Evolutionary conservation across 1,284 basidiomycete species (phyloP).

Genomic region (Farysia itapuensis): DNA sequence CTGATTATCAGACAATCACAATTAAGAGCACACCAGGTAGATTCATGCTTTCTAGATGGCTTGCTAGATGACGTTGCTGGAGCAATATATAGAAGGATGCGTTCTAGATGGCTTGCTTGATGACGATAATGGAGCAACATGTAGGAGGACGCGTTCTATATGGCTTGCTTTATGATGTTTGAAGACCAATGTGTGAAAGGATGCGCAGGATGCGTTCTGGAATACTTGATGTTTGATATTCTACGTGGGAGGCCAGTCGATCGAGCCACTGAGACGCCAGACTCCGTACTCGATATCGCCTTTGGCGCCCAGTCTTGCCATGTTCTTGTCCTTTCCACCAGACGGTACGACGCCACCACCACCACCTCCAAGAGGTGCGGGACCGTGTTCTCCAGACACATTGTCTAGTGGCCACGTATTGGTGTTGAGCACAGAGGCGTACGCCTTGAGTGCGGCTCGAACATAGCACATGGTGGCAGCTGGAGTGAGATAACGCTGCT

Average conservation of each 20-base stretch:
- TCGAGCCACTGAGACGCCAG: conserved; percentile 29
- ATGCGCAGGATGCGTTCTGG: too few relatives aligned
- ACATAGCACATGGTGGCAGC: conserved; percentile 42
- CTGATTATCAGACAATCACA: too few relatives aligned
- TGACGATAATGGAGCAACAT: too few relatives aligned
- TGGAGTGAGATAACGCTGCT: conserved; percentile 38
- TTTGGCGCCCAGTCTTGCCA: conserved; percentile 14
- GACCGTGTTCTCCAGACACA: background rate
- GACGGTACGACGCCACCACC: conserved; percentile 28
- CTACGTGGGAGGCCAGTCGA: conserved; percentile 29
- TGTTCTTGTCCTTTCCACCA: conserved; percentile 29
- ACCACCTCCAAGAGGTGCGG: conserved; percentile 8
- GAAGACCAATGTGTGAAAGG: too few relatives aligned
- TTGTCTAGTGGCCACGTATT: conserved; percentile 22
- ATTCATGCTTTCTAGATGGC: too few relatives aligned
- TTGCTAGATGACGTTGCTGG: too few relatives aligned
- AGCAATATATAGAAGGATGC: too few relatives aligned
- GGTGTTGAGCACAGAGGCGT: conserved; percentile 11
- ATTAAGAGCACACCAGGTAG: too few relatives aligned
- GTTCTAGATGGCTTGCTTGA: too few relatives aligned
- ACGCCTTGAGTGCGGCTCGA: conserved; percentile 28
- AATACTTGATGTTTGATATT: too few relatives aligned
- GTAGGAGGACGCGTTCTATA: too few relatives aligned
- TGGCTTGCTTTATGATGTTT: too few relatives aligned
- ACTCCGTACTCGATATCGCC: conserved; percentile 48